These are phyloP conservation scores for Fusarium chuoi DNA, from an alignment of 2,329 filamentous ascomycete genomes.

Conservation along the genomic window DNA sequence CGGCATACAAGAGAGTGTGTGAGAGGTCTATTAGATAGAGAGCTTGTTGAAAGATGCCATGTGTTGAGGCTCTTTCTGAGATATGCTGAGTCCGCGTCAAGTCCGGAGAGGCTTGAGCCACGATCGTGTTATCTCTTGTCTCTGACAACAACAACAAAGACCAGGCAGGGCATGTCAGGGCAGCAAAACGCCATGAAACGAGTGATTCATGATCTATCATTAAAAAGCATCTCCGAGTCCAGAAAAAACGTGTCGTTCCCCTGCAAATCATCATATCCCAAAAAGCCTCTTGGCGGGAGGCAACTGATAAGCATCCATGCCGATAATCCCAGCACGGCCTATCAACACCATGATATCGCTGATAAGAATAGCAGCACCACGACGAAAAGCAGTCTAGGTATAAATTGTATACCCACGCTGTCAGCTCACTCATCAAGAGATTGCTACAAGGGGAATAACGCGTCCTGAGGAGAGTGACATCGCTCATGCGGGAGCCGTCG, in stretches of 20 bases:
- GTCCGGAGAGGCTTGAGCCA: background rate
- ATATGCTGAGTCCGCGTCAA: background rate
- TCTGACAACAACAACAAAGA: background rate
- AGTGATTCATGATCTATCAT: constrained; percentile 12
- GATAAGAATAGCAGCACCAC: constrained; percentile 25
- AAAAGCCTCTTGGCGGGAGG: constrained; percentile 2
- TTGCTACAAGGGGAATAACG: constrained; percentile 17
- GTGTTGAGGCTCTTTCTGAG: background rate
- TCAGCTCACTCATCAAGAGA: constrained; percentile 3
- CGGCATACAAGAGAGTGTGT: background rate
- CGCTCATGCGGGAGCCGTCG: background rate
- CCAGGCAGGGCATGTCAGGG: background rate
- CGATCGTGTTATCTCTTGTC: background rate
- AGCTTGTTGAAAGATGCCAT: background rate
- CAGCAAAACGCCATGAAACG: background rate
- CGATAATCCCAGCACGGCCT: constrained; percentile 16
- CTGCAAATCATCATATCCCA: constrained; percentile 10
- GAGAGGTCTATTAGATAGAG: background rate
- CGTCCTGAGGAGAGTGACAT: constrained; percentile 21
- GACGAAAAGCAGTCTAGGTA: background rate
- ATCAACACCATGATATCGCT: constrained; percentile 20
- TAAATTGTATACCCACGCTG: constrained; percentile 10
- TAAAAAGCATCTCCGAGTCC: background rate
- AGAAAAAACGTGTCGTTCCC: background rate
- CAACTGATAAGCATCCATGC: constrained; percentile 43